A percentile compares a stretch with the other conserved stretches of the same genome.
Conservation (phyloP, 768 basidiomycete species). For the Russula emetica region DNA sequence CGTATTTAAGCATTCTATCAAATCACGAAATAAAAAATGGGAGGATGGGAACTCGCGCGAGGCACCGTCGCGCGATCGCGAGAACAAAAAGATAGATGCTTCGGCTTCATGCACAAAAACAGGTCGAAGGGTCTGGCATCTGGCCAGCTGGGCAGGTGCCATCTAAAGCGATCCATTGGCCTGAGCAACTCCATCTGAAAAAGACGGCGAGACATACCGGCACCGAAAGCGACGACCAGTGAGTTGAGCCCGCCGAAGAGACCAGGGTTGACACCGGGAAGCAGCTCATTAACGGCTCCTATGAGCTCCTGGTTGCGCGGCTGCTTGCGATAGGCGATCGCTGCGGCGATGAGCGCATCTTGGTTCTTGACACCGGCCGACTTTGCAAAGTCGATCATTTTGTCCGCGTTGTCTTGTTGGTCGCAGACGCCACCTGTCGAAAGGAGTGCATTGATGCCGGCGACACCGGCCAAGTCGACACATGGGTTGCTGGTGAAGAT, state of each 20-base stretch:
- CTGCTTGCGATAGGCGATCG: constrained; percentile 42
- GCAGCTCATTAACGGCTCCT: constrained; percentile 51
- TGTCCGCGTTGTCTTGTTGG: constrained; percentile 47
- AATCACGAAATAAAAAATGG: not conserved
- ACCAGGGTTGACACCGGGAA: constrained; percentile 48
- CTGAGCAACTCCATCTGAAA: not conserved
- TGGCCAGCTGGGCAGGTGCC: constrained; percentile 46
- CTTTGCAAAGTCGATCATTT: constrained; percentile 50
- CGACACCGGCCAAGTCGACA: constrained; percentile 40
- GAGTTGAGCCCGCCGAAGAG: constrained; percentile 49
- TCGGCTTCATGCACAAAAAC: constrained; percentile 36
- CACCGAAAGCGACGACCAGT: constrained; percentile 46
- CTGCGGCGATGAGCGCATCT: constrained; percentile 41
- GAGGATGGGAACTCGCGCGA: not conserved
- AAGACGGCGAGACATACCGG: constrained; percentile 34
- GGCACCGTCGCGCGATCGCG: no score
- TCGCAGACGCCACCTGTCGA: constrained; percentile 45
- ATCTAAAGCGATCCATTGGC: constrained; percentile 30
- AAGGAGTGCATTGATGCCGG: constrained; percentile 43
- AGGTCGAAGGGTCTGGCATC: constrained; percentile 40
- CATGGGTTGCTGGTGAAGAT: constrained; percentile 42
- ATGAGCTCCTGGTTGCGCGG: constrained; percentile 48
- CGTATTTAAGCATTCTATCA: constrained; percentile 3
- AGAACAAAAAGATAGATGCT: not conserved
- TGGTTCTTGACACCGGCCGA: constrained; percentile 40